A percentile compares a stretch with the other conserved stretches of the same genome.
These are phyloP conservation scores for Fusarium miscanthi DNA, from an alignment of 2,329 filamentous ascomycete genomes.

Conservation along the genomic window DNA sequence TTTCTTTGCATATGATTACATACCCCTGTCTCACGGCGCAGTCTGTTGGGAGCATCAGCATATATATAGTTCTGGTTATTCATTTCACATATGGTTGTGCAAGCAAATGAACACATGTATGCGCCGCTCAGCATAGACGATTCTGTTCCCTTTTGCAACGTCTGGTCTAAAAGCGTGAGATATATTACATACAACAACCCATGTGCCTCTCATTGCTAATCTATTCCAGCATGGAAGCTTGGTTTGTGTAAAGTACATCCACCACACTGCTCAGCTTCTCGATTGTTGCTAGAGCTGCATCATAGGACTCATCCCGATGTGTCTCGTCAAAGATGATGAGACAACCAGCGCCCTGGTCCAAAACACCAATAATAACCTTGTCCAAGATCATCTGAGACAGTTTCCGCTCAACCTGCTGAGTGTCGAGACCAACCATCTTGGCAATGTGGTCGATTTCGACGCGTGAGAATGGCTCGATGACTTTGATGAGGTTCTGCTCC, in stretches of 20 bases:
- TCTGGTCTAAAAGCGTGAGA: constrained; percentile 46
- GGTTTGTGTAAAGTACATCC: constrained; percentile 96
- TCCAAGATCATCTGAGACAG: constrained; percentile 99
- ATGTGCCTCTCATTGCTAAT: constrained; percentile 23
- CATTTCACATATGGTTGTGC: constrained; percentile 14
- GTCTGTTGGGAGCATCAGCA: neutral
- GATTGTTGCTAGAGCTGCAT: constrained; percentile 92
- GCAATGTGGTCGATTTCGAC: constrained; percentile 98
- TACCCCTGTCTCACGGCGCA: constrained; percentile 15
- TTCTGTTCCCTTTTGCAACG: constrained; percentile 46
- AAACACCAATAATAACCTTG: constrained; percentile 96
- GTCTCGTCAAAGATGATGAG: constrained; percentile 98
- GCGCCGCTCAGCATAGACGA: constrained; percentile 37
- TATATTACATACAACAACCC: constrained; percentile 48
- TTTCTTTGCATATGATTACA: constrained; percentile 20
- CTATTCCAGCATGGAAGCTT: constrained; percentile 94
- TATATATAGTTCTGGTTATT: constrained; percentile 7
- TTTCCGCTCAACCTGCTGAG: constrained; percentile 96
- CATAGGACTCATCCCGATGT: constrained; percentile 91
- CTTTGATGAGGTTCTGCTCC: constrained; percentile 99
- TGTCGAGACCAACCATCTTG: constrained; percentile 96
- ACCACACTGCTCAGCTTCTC: constrained; percentile 98
- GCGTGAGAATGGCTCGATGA: constrained; percentile 97
- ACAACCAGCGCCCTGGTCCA: constrained; percentile 97
- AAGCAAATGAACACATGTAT: constrained; percentile 21